Percentiles rank a stretch among this genome's conserved stretches.
Evolutionary conservation across 495 filamentous ascomycete species (phyloP).

Genomic region (Diplogelasinospora grovesii): DNA sequence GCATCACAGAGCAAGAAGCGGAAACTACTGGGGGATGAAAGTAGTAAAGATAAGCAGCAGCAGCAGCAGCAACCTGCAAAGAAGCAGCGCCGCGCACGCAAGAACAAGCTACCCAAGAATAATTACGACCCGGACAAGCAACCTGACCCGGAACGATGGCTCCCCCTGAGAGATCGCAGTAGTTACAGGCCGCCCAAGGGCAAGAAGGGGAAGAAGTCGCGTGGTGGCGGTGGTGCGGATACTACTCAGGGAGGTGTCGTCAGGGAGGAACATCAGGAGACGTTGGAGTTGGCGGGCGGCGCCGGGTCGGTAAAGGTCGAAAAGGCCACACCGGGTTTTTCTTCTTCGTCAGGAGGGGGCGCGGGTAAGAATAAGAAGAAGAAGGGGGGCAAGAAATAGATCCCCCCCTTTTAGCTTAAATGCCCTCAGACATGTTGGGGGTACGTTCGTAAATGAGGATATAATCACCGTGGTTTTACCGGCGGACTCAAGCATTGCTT

Average conservation of each 20-base stretch:
- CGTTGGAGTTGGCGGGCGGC: conserved; percentile 55
- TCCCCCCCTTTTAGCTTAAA: too few species aligned
- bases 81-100: conserved; percentile 61
- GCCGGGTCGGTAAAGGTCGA: conserved; percentile 53
- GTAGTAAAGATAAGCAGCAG: conserved; percentile 50
- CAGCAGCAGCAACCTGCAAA: conserved; percentile 54
- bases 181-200: conserved; percentile 87
- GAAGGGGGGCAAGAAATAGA: conserved; percentile 67
- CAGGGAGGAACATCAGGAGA: conserved; percentile 61
- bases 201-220: conserved; percentile 83
- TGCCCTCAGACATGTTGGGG: too few species aligned
- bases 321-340: conserved; percentile 43
- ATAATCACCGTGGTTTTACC: too few species aligned
- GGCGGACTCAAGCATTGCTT: too few species aligned
- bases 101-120: conserved; percentile 73
- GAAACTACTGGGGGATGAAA: conserved; percentile 28
- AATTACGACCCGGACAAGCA: conserved; percentile 66
- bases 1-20: conserved; percentile 23
- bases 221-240: conserved; percentile 62
- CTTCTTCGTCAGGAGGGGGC: too few species aligned
- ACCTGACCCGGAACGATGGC: conserved; percentile 85
- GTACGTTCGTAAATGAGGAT: too few species aligned
- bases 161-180: conserved; percentile 82
- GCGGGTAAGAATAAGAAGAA: conserved; percentile 47
- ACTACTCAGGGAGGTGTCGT: conserved; percentile 80